phyloP scores from a whole-genome alignment of 306 rosid genomes.

The Senna tora region DNA sequence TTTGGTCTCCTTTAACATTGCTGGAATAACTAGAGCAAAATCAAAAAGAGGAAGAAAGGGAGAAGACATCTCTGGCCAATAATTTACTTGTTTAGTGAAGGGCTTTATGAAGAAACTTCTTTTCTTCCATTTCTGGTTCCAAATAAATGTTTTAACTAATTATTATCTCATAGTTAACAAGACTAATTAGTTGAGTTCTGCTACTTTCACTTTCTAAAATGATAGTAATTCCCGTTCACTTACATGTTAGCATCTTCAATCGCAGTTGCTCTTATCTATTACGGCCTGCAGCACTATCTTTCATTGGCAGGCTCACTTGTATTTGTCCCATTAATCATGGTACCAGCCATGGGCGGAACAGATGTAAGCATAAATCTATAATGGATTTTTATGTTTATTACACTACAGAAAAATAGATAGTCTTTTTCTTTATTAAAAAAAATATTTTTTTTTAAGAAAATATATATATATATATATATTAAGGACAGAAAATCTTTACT shows the following conservation, averaged over 20 bases:
- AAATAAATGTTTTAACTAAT: background rate
- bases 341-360: constrained; percentile 86
- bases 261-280: constrained; percentile 77
- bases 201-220: constrained; percentile 32
- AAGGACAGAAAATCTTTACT: no score
- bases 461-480: no score
- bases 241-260: constrained; percentile 36
- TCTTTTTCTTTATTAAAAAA: no score
- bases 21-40: background rate
- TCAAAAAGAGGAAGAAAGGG: background rate
- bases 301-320: constrained; percentile 92
- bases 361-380: constrained; percentile 64
- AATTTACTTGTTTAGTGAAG: constrained; percentile 6
- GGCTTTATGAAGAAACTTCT: background rate
- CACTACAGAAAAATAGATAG: constrained; percentile 23
- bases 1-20: constrained; percentile 6
- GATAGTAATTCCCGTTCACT: constrained; percentile 21
- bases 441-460: no score
- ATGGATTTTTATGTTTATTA: constrained; percentile 19
- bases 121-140: background rate
- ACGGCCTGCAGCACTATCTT: constrained; percentile 87
- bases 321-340: constrained; percentile 73
- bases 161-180: constrained; percentile 13
- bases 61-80: background rate
- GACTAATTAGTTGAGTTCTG: constrained; percentile 20